Conservation (phyloP, 148 eudicot genomes). For the Suaeda aralocaspica region DNA sequence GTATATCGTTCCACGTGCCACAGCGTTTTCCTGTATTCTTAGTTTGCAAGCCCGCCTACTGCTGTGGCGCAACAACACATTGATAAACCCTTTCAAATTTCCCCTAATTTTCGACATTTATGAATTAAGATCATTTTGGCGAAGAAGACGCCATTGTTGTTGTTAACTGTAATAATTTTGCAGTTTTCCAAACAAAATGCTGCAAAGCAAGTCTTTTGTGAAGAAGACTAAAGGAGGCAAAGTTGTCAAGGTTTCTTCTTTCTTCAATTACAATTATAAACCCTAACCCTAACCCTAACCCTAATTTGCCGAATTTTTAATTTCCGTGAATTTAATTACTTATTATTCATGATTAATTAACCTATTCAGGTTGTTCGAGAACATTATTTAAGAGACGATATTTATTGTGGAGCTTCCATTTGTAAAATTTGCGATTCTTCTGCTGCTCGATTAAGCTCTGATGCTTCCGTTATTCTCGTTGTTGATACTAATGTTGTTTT, state of each 20-base stretch:
- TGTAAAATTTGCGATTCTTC: slow-evolving; percentile 64
- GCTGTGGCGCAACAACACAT: too few species aligned
- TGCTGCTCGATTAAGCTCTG: slow-evolving; percentile 52
- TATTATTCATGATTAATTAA: not conserved
- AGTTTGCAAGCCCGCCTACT: too few species aligned
- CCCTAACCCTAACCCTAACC: slow-evolving; percentile 25
- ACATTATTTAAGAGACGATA: slow-evolving; percentile 90
- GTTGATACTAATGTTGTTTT: slow-evolving; percentile 92
- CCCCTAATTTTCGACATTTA: not conserved
- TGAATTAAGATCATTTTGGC: too few species aligned
- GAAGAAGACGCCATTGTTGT: too few species aligned
- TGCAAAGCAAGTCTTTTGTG: slow-evolving; percentile 69
- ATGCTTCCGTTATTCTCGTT: slow-evolving; percentile 49
- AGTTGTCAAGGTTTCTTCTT: slow-evolving; percentile 66
- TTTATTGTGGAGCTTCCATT: slow-evolving; percentile 70
- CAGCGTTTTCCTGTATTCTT: too few species aligned
- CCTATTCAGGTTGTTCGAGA: slow-evolving; percentile 70
- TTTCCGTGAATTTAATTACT: not conserved
- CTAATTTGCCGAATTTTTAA: slow-evolving; percentile 1
- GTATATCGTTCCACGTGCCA: too few species aligned
- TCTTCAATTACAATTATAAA: not conserved
- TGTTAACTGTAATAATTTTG: not conserved
- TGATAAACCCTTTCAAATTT: too few species aligned
- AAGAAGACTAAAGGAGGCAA: slow-evolving; percentile 77
- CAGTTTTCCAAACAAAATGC: slow-evolving; percentile 31